Evolutionary conservation across 2,329 filamentous ascomycete genomes (phyloP).

Genomic region (Exophiala aquamarina): DNA sequence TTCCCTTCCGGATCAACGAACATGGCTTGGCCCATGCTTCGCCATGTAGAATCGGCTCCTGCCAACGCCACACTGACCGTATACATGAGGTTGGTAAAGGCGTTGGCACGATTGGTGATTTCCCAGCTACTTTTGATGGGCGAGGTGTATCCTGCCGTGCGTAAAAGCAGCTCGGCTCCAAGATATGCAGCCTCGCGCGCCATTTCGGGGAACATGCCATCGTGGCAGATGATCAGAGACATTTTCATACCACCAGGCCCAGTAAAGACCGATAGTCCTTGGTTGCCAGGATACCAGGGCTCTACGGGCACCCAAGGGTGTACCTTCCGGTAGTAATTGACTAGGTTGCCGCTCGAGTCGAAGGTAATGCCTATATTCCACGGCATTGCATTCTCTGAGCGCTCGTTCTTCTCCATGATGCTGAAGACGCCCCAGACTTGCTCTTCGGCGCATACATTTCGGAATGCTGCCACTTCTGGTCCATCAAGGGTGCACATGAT

Average conservation of each 20-base stretch:
- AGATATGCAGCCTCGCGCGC: slow-evolving; percentile 11
- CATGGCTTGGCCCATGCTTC: slow-evolving; percentile 11
- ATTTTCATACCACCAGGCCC: slow-evolving; percentile 10
- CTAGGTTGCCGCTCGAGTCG: slow-evolving; percentile 2
- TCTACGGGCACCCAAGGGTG: slow-evolving; percentile 11
- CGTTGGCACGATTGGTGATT: slow-evolving; percentile 7
- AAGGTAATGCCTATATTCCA: slow-evolving; percentile 13
- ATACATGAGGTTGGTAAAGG: slow-evolving; percentile 12
- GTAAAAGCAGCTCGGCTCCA: slow-evolving; percentile 7
- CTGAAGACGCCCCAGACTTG: slow-evolving; percentile 11
- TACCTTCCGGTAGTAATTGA: slow-evolving; percentile 11
- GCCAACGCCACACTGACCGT: slow-evolving; percentile 11
- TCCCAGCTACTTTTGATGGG: slow-evolving; percentile 10
- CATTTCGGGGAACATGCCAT: slow-evolving; percentile 13
- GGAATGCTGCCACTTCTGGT: slow-evolving; percentile 6
- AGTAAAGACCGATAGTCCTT: slow-evolving; percentile 8
- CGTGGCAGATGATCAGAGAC: slow-evolving; percentile 13
- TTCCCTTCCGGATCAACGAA: slow-evolving; percentile 5
- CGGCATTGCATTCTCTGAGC: slow-evolving; percentile 1
- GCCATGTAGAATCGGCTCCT: slow-evolving; percentile 6
- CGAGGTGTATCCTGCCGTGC: slow-evolving; percentile 10
- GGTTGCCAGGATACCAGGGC: slow-evolving; percentile 11
- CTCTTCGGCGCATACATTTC: slow-evolving; percentile 3
- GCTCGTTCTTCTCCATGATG: slow-evolving; percentile 12
- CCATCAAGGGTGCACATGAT: slow-evolving; percentile 12